Percentiles rank a stretch among this genome's conserved stretches.
Conservation (phyloP, 1,284 basidiomycete genomes). For the Ustilago trichophora region DNA sequence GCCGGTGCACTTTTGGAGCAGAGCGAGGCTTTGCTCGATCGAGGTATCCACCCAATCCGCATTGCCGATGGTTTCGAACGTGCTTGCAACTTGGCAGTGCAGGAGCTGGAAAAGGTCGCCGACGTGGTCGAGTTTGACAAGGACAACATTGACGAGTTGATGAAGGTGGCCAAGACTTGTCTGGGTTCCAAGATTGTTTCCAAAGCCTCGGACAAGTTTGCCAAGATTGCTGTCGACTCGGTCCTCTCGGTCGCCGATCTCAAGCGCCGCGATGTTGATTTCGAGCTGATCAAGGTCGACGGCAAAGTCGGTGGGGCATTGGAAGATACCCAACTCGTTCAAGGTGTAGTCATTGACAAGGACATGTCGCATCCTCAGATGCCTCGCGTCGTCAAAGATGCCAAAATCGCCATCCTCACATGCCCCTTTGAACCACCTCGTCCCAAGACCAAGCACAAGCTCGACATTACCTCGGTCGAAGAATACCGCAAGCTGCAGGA, state of each 20-base stretch:
- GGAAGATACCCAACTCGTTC: conserved; percentile 90
- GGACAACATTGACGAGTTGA: conserved; percentile 77
- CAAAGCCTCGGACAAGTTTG: conserved; percentile 93
- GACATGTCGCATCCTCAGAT: conserved; percentile 99
- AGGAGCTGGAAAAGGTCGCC: conserved; percentile 90
- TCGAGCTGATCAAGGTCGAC: conserved; percentile 99
- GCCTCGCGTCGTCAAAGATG: conserved; percentile 86
- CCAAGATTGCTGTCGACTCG: conserved; percentile 95
- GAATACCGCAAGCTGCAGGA: conserved; percentile 94
- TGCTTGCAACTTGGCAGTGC: conserved; percentile 87
- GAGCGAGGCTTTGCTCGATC: conserved; percentile 83
- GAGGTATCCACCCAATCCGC: conserved; percentile 96
- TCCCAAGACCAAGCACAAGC: conserved; percentile 98
- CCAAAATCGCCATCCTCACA: conserved; percentile 93
- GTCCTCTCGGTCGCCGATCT: conserved; percentile 95
- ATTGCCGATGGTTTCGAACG: conserved; percentile 98
- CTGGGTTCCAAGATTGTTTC: conserved; percentile 98
- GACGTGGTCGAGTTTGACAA: conserved; percentile 86
- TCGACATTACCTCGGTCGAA: conserved; percentile 97
- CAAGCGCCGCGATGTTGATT: conserved; percentile 91
- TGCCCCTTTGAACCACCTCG: conserved; percentile 98
- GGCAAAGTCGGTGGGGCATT: conserved; percentile 97
- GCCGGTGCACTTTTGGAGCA: conserved; percentile 94
- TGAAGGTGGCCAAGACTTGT: conserved; percentile 92
- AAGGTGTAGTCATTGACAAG: conserved; percentile 97